Evolutionary conservation across 2,329 filamentous ascomycete genomes (phyloP).

Genomic region (Chrysoporthe deuterocubensis): DNA sequence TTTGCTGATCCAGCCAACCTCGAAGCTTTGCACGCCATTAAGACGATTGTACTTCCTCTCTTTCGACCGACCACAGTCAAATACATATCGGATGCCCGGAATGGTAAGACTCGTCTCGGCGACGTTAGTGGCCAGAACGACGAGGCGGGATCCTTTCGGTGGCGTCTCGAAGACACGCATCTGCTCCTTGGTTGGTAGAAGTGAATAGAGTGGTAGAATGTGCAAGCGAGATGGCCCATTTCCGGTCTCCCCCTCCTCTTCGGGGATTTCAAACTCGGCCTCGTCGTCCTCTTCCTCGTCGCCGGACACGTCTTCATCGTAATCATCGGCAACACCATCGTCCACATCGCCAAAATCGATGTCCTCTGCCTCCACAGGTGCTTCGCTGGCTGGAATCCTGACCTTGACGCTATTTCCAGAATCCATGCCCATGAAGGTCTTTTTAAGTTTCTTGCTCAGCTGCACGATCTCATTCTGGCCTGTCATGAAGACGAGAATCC

Average conservation of each 20-base stretch:
- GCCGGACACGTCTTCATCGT: slow-evolving; percentile 62
- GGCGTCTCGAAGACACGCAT: slow-evolving; percentile 85
- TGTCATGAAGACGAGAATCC: slow-evolving; percentile 92
- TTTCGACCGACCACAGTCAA: slow-evolving; percentile 91
- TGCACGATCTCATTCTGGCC: slow-evolving; percentile 89
- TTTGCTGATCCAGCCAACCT: slow-evolving; percentile 96
- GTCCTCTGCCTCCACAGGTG: slow-evolving; percentile 82
- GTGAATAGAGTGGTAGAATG: slow-evolving; percentile 90
- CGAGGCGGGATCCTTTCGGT: slow-evolving; percentile 80
- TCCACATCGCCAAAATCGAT: slow-evolving; percentile 76
- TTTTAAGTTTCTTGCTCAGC: slow-evolving; percentile 78
- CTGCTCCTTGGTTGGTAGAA: slow-evolving; percentile 89
- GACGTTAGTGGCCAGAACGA: slow-evolving; percentile 94
- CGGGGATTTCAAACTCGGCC: slow-evolving; percentile 70
- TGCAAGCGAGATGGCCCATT: slow-evolving; percentile 76
- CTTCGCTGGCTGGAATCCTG: slow-evolving; percentile 75
- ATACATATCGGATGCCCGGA: slow-evolving; percentile 91
- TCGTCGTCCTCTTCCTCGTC: slow-evolving; percentile 63
- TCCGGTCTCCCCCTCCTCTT: slow-evolving; percentile 64
- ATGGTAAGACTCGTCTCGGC: slow-evolving; percentile 98
- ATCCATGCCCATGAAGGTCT: slow-evolving; percentile 64
- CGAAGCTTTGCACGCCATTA: slow-evolving; percentile 93
- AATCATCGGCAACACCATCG: slow-evolving; percentile 63
- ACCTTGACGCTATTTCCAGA: slow-evolving; percentile 67
- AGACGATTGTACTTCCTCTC: slow-evolving; percentile 86